phyloP scores from a whole-genome alignment of 768 basidiomycete species.

The Clitopilus hobsonii region DNA sequence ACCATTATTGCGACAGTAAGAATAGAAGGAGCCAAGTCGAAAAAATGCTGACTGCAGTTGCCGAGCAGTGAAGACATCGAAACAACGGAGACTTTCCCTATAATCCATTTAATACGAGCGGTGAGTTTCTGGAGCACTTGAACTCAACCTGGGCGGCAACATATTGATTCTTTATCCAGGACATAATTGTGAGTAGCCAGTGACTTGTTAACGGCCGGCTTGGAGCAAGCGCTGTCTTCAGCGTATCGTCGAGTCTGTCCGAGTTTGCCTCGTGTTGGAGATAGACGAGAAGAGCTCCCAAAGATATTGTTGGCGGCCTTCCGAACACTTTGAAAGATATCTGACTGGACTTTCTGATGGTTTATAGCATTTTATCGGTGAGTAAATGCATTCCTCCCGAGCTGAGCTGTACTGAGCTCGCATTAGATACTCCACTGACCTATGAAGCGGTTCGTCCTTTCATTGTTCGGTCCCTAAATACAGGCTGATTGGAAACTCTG shows the following conservation, averaged over 20 bases:
- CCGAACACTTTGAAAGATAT: background rate
- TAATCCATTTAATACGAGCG: conserved; percentile 72
- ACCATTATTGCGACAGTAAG: conserved; percentile 36
- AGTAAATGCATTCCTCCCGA: conserved; percentile 9
- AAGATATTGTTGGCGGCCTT: background rate
- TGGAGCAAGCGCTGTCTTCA: background rate
- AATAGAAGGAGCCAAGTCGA: background rate
- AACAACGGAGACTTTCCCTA: conserved; percentile 65
- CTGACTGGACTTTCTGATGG: conserved; percentile 2
- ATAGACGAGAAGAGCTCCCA: no score
- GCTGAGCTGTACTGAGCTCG: conserved; percentile 1
- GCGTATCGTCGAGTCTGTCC: background rate
- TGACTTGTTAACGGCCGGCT: background rate
- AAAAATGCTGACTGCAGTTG: conserved; percentile 2
- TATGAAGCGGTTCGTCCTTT: conserved; percentile 64
- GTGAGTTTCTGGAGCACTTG: conserved; percentile 30
- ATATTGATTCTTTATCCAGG: conserved; percentile 31
- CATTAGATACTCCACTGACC: conserved; percentile 74
- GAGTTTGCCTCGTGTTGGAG: background rate
- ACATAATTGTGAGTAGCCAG: conserved; percentile 46
- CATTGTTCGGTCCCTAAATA: background rate
- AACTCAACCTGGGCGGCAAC: background rate
- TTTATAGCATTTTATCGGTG: conserved; percentile 66
- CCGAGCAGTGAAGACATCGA: conserved; percentile 45
- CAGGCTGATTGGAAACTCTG: background rate